Base-by-base conservation (phyloP, 2,329 filamentous ascomycete genomes). In the Cladophialophora chaetospira region DNA sequence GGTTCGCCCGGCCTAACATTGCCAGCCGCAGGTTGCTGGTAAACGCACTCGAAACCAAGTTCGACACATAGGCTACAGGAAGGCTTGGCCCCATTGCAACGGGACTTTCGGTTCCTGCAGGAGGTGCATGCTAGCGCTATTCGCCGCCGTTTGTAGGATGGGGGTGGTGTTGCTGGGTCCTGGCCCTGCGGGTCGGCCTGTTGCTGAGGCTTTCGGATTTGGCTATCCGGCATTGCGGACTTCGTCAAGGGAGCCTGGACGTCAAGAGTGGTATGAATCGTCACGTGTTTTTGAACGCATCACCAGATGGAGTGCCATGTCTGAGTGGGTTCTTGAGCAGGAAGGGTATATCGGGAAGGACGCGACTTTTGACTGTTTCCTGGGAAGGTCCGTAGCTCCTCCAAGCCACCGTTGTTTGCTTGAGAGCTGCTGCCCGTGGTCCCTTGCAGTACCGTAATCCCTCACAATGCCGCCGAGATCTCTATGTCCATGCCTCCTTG, bases 81-180 rank as follows among this genome's bases (percentile, higher is more conserved):
- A 10, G 77, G 77, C 17, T 73, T 69, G 9, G 60, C 61, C 9
- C 76, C 75, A 66, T 79, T 74, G 52, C 77, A 79, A 68, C 76
- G 60, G 21, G 66, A 67, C 53, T 75, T 71, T 26, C 71, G 67
- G 36, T 61, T 61, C 40, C 69, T 69, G 53, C 73, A 76, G 17
- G 70, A 67, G 60, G 72, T 71, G 49, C 73, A 75, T 29, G 73
- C 73, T 26, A 76, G 51, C 33, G 71, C 69, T 6, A 75, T 69
- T 17, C 73, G 65, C 13, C 73, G 69, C 13, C 73, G 67, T 58
- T 75, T 75, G 47, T 61, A 61, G 2, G 59, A 55, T 10, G 59
- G 55, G 6, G 59, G 55, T 23, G 59, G 54, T 38, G 59, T 52
- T 29, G 55, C 36, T 23, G 35, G 33, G 28, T 58, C 55, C 31